phyloP scores from a whole-genome alignment of 73 alveolate species.

The Stentor roeselii region DNA sequence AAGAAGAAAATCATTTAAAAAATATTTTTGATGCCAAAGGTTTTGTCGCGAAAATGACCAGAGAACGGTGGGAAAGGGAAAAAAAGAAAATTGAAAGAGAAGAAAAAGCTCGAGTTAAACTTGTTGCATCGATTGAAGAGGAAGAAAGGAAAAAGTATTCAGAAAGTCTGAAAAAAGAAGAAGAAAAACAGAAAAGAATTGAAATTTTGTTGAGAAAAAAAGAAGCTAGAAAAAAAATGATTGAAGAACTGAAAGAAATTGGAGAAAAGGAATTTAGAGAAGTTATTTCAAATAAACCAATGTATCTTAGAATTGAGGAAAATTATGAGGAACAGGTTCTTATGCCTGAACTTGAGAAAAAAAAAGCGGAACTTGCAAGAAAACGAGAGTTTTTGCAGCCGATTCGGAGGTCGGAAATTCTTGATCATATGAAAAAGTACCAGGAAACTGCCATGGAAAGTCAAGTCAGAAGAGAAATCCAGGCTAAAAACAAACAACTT shows the following conservation, averaged over 20 bases:
- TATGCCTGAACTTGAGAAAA: constrained; percentile 42
- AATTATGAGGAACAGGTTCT: constrained; percentile 32
- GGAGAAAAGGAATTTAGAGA: constrained; percentile 18
- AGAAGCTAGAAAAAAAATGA: constrained; percentile 14
- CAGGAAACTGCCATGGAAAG: constrained; percentile 30
- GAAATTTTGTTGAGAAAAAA: background rate
- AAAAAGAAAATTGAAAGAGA: background rate
- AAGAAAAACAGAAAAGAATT: background rate
- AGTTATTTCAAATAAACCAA: constrained; percentile 24
- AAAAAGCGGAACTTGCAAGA: constrained; percentile 37
- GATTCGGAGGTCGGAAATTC: constrained; percentile 19
- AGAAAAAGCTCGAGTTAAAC: background rate
- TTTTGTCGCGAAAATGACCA: background rate
- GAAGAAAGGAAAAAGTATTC: background rate
- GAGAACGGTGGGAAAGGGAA: constrained; percentile 17
- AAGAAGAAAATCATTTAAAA: background rate
- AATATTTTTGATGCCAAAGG: background rate
- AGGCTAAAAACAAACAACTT: background rate
- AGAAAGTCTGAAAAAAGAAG: background rate
- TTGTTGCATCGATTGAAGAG: background rate
- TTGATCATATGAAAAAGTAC: constrained; percentile 34
- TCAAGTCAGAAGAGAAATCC: constrained; percentile 18
- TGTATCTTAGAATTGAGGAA: constrained; percentile 22
- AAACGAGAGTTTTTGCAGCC: constrained; percentile 36
- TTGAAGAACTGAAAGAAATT: background rate